Evolutionary conservation across 2,329 filamentous ascomycete species (phyloP), one percentile per base, ranked within the genome.

Genomic region (Tolypocladium album): DNA sequence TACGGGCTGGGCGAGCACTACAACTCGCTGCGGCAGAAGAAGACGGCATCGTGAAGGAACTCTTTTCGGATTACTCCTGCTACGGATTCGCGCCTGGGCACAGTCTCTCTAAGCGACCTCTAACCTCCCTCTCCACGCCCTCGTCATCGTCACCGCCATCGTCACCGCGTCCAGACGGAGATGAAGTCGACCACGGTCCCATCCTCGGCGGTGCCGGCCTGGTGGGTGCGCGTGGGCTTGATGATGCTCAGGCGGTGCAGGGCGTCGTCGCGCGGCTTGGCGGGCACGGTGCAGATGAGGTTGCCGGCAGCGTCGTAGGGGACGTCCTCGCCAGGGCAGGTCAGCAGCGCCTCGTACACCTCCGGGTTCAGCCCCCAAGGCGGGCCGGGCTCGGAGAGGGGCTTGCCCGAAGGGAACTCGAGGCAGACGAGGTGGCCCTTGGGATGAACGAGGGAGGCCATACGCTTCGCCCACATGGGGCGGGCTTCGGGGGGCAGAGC

Each of bases 1-100:
- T 97, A 95, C 73, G 93, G 93, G 1, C 78, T 99, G 57, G 94
- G 94, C 15, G 94, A 97, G 77, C 94, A 99, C 76, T 99, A 99
- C 75, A 99, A 99, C 72, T 96, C 92, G 58, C 75, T 99, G 71
- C 74, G 84, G 66, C 82, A 78, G 68, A 69, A 68, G 55, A 57
- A 64, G 58, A 55, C 58, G 31, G 38, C 39, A 13, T 59, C 50
- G 36, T 59, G 34, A 53, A 31, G 50, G 20, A 4, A 15, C 27
- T 53, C 27, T 53, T 58, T 36, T 55, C 15, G 17, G 12, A 40
- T 34, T 50, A 24, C 52, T 31, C 38, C 31, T 22, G 20, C 50
- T 11, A 36, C n/a, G 20, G 20, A 31, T 13, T 12, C 36, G 50
- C 20, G 20, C 50, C 11, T 20, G 27, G 31, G 43, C 43, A 24